Evolutionary conservation across 192 early-diverging fungal species (phyloP), one percentile per base, ranked within the genome.

Genomic region (Podila minutissima): DNA sequence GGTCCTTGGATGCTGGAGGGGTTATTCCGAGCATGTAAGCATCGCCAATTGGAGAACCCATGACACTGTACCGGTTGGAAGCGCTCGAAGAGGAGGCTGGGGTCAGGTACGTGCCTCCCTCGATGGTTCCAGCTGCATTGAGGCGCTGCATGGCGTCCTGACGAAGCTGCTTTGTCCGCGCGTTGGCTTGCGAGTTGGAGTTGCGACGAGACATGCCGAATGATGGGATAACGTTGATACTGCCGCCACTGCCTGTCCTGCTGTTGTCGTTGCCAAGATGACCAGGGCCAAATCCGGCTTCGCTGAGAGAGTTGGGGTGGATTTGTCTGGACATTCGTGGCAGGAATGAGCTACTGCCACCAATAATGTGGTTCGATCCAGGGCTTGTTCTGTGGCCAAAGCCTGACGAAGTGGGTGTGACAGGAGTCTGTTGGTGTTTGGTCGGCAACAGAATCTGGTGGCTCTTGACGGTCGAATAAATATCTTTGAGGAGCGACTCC

Each of bases 401-500:
- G 37, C 19, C 10, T 0, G 68, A 70, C 4, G 58, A 49, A 0
- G 68, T 70, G 3, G 59, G 9, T 15, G 11, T 33, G 5, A 61
- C 31, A 19, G 46, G 66, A 0, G 33, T 64, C 24, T 61, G 59
- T 32, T 32, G 31, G 59, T 28, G 29, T 2, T 31, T 33, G 26
- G 32, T n/a, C 24, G 88, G 87, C 24, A 88, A 81, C 20, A 88
- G 53, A 62, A 92, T 92, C 46, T 87, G 90, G 61, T 88, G 75
- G 15, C 86, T 72, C 65, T 91, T 92, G 20, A 93, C 87, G 8
- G 91, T 79, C 0, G 64, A 71, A 64, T 92, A 93, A 9, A 92
- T 83, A 28, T 92, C 91, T 78, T 89, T 91, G 11, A 92, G 68
- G 7, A 86, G 67, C 5, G 35, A 38, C 50, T 92, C 92, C 66